These are phyloP conservation scores for Globisporangium nunn DNA, from an alignment of 352 stramenopile genomes.

Conservation along the genomic window DNA sequence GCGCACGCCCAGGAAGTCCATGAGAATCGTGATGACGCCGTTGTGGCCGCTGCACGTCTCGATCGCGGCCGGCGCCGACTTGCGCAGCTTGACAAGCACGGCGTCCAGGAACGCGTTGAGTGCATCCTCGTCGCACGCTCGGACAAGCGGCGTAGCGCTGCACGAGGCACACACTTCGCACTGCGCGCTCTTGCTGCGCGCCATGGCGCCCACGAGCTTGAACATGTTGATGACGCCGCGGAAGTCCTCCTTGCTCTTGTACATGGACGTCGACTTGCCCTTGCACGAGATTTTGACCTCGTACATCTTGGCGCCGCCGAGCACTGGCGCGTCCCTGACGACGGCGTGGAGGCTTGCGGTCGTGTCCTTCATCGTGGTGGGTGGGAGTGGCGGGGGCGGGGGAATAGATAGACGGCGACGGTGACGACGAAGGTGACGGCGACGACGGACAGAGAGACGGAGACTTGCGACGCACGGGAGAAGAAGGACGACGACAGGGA, in stretches of 20 bases:
- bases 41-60: conserved; percentile 55
- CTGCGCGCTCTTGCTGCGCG: conserved; percentile 33
- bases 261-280: conserved; percentile 65
- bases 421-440: background rate
- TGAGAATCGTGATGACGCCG: conserved; percentile 77
- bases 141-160: conserved; percentile 31
- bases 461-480: background rate
- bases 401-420: too few relatives aligned
- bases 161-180: conserved; percentile 52
- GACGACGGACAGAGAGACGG: background rate
- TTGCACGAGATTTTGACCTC: conserved; percentile 74
- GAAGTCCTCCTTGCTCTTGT: conserved; percentile 84
- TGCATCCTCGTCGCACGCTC: conserved; percentile 41
- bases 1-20: conserved; percentile 78
- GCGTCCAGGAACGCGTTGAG: conserved; percentile 47
- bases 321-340: conserved; percentile 55
- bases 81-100: conserved; percentile 56
- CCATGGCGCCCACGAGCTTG: conserved; percentile 68
- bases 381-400: background rate
- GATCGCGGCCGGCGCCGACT: conserved; percentile 28
- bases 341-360: conserved; percentile 35
- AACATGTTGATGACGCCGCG: conserved; percentile 80
- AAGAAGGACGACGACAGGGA: background rate
- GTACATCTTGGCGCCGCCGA: conserved; percentile 76
- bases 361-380: conserved; percentile 34